These are phyloP conservation scores for Calonectria naviculata DNA, from an alignment of 2,329 filamentous ascomycete genomes.

Conservation along the genomic window DNA sequence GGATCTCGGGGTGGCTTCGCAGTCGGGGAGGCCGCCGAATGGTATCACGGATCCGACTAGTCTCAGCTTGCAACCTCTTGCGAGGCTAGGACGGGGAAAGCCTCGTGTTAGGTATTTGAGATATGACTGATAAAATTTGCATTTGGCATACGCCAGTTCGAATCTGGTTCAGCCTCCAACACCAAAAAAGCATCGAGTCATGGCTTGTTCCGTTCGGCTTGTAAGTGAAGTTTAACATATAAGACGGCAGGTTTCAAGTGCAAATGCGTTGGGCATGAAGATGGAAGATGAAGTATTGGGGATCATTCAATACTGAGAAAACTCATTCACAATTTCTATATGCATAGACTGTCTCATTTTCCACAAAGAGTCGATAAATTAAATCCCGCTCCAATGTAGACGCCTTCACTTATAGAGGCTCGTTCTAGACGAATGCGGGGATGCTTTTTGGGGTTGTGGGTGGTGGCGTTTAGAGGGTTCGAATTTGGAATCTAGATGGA, in stretches of 20 bases:
- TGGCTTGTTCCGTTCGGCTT: neutral
- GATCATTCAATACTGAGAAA: neutral
- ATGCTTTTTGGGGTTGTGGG: neutral
- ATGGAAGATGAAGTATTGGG: no score
- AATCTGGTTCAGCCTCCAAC: neutral
- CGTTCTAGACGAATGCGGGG: neutral
- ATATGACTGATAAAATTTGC: neutral
- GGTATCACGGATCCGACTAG: neutral
- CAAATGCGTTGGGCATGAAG: neutral
- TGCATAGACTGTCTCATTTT: no score
- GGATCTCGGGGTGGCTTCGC: neutral
- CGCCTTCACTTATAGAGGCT: neutral
- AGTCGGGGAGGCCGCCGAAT: neutral
- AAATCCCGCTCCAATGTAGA: neutral
- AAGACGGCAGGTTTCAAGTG: no score
- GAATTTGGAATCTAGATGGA: conserved; percentile 1
- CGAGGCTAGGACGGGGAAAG: neutral
- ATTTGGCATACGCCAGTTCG: neutral
- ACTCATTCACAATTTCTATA: no score
- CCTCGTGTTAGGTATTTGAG: neutral
- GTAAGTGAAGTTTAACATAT: neutral
- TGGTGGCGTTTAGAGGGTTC: neutral
- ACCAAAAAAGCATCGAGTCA: neutral
- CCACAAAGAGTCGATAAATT: no score
- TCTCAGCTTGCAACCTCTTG: neutral